Conservation (phyloP, 306 rosid species). For the Mimosa pudica region DNA sequence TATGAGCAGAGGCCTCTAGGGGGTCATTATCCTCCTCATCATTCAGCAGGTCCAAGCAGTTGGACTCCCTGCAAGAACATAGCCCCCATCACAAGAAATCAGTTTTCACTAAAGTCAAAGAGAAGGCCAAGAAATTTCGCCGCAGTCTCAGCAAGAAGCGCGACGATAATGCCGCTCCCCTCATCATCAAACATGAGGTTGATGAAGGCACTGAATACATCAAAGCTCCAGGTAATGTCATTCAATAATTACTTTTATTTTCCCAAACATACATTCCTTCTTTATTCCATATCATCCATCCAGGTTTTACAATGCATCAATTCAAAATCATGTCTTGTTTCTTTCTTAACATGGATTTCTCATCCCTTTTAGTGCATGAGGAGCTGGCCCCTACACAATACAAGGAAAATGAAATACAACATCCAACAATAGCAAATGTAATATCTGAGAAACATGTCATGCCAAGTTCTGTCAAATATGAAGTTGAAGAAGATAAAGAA, state of each 20-base stretch:
- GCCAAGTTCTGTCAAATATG: constrained; percentile 38
- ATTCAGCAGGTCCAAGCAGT: constrained; percentile 43
- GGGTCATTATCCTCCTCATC: constrained; percentile 8
- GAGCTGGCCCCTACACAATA: constrained; percentile 56
- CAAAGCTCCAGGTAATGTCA: constrained; percentile 77
- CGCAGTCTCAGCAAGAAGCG: constrained; percentile 82
- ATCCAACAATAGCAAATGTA: constrained; percentile 52
- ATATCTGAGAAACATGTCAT: constrained; percentile 54
- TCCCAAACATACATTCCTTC: background rate
- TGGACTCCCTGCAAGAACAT: constrained; percentile 62
- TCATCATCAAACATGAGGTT: constrained; percentile 43
- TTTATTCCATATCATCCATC: background rate
- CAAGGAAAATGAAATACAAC: constrained; percentile 49
- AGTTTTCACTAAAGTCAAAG: constrained; percentile 83
- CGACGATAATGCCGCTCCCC: constrained; percentile 48
- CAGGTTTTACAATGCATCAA: background rate
- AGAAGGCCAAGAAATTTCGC: constrained; percentile 79
- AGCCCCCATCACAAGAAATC: constrained; percentile 81
- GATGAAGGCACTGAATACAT: constrained; percentile 62
- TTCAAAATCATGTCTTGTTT: background rate
- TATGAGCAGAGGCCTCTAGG: constrained; percentile 47
- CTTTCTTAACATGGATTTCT: background rate
- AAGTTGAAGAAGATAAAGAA: constrained; percentile 37
- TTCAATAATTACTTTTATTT: background rate
- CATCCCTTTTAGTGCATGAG: constrained; percentile 63